Base-by-base conservation (phyloP, 2,329 filamentous ascomycete genomes). In the Microcyclospora pomicola region DNA sequence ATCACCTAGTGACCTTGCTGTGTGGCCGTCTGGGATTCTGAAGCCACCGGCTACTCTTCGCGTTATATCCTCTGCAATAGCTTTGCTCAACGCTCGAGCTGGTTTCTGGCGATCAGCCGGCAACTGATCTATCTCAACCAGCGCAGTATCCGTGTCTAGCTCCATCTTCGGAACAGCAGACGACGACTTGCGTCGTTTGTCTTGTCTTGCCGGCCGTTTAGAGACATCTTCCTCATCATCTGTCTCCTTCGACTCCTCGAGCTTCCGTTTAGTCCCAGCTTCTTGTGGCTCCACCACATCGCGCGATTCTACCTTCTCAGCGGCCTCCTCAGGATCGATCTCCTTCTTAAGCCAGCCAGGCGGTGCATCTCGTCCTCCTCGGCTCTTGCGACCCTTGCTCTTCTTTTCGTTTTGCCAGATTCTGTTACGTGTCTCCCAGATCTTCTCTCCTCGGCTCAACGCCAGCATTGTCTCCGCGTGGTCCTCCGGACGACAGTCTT, bases 401-500 rank as follows among this genome's bases (percentile, higher is more conserved):
- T 80, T 75, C 34, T 73, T 72, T 39, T 63, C 62, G 42, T 69
- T 69, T 54, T 64, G 59, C 62, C 59, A 53, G 58, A 51, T 49
- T 42, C 47, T 50, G 16, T 48, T 53, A 27, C 54, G 42, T 7
- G 32, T 41, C 55, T 87, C 80, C 91, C 91, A 96, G 0, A 85
- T 82, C 60, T 78, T 81, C 62, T 94, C 84, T 5, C 88, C 91
- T 31, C 72, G 74, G 14, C 69, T 73, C 40, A 95, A 80, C 40
- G 80, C 83, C 9, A 79, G 79, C 3, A 98, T 64, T 2, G 95
- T 74, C 43, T 80, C 77, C 49, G 75, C 77, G 63, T 98, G 91
- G 45, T 87, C 77, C 39, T 85, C 73, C 1, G 91, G 91, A 37
- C 73, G 73, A 65, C 91, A 96, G 61, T 80, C 68, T 61, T 98